These are phyloP conservation scores for Lipomyces japonicus DNA, from an alignment of 805 yeast species.

Conservation along the genomic window DNA sequence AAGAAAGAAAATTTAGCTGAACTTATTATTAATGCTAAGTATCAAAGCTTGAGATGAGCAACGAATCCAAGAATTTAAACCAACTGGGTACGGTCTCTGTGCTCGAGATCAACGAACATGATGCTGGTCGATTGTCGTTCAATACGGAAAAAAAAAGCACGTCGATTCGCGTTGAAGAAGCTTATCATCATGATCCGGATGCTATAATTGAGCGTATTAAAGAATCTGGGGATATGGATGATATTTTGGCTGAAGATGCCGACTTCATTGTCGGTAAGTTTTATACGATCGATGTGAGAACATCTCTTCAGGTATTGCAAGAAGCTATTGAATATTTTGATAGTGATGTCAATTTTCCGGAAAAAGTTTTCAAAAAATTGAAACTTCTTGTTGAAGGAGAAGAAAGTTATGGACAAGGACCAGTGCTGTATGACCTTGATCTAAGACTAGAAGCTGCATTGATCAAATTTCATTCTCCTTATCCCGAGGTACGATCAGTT, in stretches of 20 bases:
- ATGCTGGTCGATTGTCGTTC: too few species aligned
- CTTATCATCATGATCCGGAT: too few species aligned
- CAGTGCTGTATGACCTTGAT: constrained; percentile 31
- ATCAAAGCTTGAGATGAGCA: too few species aligned
- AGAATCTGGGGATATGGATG: constrained; percentile 8
- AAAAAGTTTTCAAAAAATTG: constrained; percentile 38
- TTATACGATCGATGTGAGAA: constrained; percentile 22
- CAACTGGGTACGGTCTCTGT: too few species aligned
- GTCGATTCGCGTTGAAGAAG: too few species aligned
- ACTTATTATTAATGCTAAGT: too few species aligned
- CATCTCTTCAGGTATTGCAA: constrained; percentile 40
- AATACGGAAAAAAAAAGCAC: too few species aligned
- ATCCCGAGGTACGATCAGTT: constrained; percentile 57
- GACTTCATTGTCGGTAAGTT: constrained; percentile 12
- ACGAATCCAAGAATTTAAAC: too few species aligned
- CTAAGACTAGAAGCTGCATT: constrained; percentile 45
- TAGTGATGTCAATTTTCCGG: constrained; percentile 47
- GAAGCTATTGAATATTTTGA: constrained; percentile 40
- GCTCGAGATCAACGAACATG: too few species aligned
- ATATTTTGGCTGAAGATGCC: constrained; percentile 12
- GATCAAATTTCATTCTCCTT: constrained; percentile 47
- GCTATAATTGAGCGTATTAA: constrained; percentile 16
- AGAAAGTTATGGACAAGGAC: constrained; percentile 12
- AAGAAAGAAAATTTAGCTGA: too few species aligned
- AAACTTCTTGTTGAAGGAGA: constrained; percentile 13